These are phyloP conservation scores for Rhynchospora pubera DNA, from an alignment of 176 grass and related monocot genomes.

Conservation along the genomic window DNA sequence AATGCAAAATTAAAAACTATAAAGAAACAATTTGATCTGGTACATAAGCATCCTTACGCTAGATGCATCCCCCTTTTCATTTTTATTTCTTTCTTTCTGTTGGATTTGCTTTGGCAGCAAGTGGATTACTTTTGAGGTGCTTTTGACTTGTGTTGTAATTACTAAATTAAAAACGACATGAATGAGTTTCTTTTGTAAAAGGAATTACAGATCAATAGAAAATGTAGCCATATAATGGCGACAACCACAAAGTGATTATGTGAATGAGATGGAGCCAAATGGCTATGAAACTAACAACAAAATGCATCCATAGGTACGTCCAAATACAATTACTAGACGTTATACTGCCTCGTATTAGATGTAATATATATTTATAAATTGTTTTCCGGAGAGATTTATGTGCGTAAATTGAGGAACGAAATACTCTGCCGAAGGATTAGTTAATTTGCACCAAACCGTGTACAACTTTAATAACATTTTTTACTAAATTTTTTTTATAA, in stretches of 20 bases:
- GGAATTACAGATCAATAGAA: neutral
- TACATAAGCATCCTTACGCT: neutral
- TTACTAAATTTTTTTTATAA: too few species aligned
- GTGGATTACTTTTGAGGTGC: neutral
- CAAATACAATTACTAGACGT: neutral
- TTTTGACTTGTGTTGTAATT: neutral
- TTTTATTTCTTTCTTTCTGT: neutral
- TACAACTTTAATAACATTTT: too few species aligned
- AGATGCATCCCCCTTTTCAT: neutral
- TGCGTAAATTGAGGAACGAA: too few species aligned
- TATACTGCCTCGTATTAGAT: neutral
- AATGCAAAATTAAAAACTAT: too few species aligned
- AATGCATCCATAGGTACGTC: neutral
- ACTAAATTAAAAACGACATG: neutral
- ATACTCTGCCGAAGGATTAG: too few species aligned
- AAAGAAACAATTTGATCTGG: neutral
- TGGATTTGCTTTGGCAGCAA: neutral
- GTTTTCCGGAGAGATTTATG: neutral
- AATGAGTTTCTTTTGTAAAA: neutral
- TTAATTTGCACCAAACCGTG: too few species aligned
- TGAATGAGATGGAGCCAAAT: slow-evolving; percentile 1
- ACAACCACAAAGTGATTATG: slow-evolving; percentile 1
- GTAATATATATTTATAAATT: neutral
- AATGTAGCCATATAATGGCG: neutral
- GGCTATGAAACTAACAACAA: neutral